These are phyloP conservation scores for Phytophthora idaei DNA, from an alignment of 352 stramenopile genomes.

Conservation along the genomic window DNA sequence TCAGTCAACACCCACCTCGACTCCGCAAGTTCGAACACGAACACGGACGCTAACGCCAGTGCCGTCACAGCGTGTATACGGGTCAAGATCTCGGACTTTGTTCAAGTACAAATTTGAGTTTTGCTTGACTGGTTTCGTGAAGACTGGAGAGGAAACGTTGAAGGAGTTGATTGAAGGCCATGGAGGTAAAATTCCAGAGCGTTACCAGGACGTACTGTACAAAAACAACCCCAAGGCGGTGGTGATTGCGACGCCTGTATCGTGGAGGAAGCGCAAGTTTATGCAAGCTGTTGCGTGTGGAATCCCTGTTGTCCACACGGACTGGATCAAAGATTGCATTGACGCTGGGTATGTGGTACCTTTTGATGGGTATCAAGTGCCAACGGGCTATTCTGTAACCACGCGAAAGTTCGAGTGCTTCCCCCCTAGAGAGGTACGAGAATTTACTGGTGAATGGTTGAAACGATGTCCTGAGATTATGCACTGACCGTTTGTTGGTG, in stretches of 20 bases:
- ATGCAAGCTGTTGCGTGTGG: slow-evolving; percentile 79
- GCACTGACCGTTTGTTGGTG: slow-evolving; percentile 12
- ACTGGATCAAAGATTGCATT: slow-evolving; percentile 79
- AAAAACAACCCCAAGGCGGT: slow-evolving; percentile 60
- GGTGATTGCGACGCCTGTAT: slow-evolving; percentile 75
- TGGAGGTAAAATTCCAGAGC: slow-evolving; percentile 60
- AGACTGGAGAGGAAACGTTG: slow-evolving; percentile 52
- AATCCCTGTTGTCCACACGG: slow-evolving; percentile 82
- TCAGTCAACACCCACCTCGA: slow-evolving; percentile 45
- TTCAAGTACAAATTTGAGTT: slow-evolving; percentile 84
- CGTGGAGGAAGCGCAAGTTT: slow-evolving; percentile 84
- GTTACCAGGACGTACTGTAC: slow-evolving; percentile 54
- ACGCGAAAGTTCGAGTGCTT: slow-evolving; percentile 74
- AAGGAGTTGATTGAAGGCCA: slow-evolving; percentile 70
- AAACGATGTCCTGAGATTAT: neutral
- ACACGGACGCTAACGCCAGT: slow-evolving; percentile 53
- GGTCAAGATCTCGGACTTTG: slow-evolving; percentile 56
- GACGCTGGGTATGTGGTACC: slow-evolving; percentile 50
- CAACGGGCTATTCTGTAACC: slow-evolving; percentile 65
- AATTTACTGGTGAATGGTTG: neutral
- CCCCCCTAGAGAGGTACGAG: slow-evolving; percentile 36
- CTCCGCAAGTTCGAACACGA: slow-evolving; percentile 56
- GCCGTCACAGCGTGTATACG: slow-evolving; percentile 51
- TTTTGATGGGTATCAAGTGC: slow-evolving; percentile 75
- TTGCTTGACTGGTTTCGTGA: slow-evolving; percentile 73